These are phyloP conservation scores for Globisporangium acanthophoron DNA, from an alignment of 352 stramenopile genomes.

Conservation along the genomic window DNA sequence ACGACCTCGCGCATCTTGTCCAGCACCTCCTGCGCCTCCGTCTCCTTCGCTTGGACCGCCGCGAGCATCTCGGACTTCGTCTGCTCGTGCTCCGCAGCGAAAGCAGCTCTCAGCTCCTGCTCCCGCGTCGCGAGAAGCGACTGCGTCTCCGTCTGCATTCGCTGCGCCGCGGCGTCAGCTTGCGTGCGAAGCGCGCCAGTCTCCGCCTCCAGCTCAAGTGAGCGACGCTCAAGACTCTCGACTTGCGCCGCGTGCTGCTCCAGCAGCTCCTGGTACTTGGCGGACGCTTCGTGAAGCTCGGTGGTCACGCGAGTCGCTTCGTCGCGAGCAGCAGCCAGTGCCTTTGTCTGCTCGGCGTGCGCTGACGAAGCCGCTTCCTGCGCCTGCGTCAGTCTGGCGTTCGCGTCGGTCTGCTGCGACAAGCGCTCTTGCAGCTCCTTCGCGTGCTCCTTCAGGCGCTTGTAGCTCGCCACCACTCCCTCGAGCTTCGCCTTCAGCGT, in stretches of 20 bases:
- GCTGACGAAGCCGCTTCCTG: constrained; percentile 21
- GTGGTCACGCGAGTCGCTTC: constrained; percentile 6
- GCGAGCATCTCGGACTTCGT: constrained; percentile 12
- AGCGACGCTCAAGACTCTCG: constrained; percentile 23
- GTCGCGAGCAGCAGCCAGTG: constrained; percentile 21
- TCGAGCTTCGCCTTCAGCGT: constrained; percentile 57
- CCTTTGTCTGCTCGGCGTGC: constrained; percentile 23
- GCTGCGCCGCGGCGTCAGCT: constrained; percentile 14
- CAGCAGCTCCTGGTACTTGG: constrained; percentile 15
- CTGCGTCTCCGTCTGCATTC: constrained; percentile 20
- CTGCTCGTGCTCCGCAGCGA: constrained; percentile 17
- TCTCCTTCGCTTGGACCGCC: constrained; percentile 21
- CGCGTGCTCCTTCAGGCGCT: constrained; percentile 41
- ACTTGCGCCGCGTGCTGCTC: constrained; percentile 21
- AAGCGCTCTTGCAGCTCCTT: constrained; percentile 42
- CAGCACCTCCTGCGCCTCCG: constrained; percentile 18
- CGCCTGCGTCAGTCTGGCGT: constrained; percentile 13
- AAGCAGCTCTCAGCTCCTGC: constrained; percentile 13
- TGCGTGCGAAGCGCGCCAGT: constrained; percentile 14
- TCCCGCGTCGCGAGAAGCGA: constrained; percentile 7
- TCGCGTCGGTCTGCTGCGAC: constrained; percentile 16
- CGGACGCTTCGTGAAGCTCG: constrained; percentile 15
- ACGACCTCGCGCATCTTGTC: constrained; percentile 21
- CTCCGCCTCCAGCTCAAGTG: constrained; percentile 24
- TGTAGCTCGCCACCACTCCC: constrained; percentile 58